A percentile compares a stretch with the other conserved stretches of the same genome.
Evolutionary conservation across 2,329 filamentous ascomycete genomes (phyloP).

Genomic region (Cadophora malorum): DNA sequence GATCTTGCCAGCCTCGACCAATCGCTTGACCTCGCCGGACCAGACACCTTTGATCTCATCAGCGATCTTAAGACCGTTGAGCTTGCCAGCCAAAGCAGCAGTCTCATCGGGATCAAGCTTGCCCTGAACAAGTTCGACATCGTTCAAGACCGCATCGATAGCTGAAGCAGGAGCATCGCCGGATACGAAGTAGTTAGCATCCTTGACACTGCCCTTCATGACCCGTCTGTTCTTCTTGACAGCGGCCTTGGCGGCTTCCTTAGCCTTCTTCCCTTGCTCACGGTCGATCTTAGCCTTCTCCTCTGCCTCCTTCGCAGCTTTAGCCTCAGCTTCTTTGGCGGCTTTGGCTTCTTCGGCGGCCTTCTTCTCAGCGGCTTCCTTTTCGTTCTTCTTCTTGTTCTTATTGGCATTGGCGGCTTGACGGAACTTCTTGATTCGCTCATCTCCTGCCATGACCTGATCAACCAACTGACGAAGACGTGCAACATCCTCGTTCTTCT

Average conservation of each 20-base stretch:
- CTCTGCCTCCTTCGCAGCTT: conserved; percentile 82
- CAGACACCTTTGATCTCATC: conserved; percentile 88
- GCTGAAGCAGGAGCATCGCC: conserved; percentile 75
- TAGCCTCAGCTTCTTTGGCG: conserved; percentile 83
- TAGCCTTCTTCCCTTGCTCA: conserved; percentile 90
- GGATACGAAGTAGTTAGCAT: conserved; percentile 91
- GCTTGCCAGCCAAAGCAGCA: conserved; percentile 79
- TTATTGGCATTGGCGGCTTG: conserved; percentile 91
- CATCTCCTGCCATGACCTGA: conserved; percentile 81
- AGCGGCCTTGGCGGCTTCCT: conserved; percentile 98
- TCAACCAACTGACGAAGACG: conserved; percentile 91
- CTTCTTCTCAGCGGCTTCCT: conserved; percentile 89
- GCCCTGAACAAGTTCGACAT: conserved; percentile 84
- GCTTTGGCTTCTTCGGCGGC: conserved; percentile 83
- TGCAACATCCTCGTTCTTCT: conserved; percentile 96
- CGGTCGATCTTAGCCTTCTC: conserved; percentile 84
- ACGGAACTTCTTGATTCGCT: conserved; percentile 97
- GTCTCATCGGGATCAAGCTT: conserved; percentile 94
- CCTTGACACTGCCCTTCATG: conserved; percentile 91
- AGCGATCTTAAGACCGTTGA: conserved; percentile 79
- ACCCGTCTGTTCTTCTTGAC: conserved; percentile 99
- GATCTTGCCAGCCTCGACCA: conserved; percentile 83
- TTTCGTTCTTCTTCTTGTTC: conserved; percentile 92
- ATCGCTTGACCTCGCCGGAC: conserved; percentile 75
- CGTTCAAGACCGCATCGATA: conserved; percentile 82